Conservation (phyloP, 345 rosid species). For the Clausena lansium region DNA sequence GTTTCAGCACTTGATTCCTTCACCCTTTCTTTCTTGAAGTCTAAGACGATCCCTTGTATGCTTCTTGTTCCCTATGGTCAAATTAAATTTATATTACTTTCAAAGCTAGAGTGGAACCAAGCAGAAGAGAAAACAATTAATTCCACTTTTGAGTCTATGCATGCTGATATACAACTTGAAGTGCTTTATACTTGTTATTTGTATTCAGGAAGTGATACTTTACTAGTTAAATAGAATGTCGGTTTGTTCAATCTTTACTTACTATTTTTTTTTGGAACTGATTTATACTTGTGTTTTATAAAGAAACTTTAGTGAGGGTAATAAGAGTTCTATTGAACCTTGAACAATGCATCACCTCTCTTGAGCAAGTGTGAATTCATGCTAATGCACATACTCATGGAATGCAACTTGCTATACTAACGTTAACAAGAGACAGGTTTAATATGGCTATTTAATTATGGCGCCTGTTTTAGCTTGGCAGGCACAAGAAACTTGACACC, state of each 20-base stretch:
- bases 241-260: neutral
- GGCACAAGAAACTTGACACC: neutral
- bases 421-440: neutral
- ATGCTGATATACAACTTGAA: neutral
- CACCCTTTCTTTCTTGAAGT: constrained; percentile 22
- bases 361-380: neutral
- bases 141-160: neutral
- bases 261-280: neutral
- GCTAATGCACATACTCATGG: neutral
- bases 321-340: neutral
- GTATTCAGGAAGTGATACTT: neutral
- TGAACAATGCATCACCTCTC: neutral
- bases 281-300: neutral
- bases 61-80: constrained; percentile 42
- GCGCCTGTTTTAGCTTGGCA: neutral
- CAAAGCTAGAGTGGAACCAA: neutral
- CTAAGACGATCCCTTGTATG: constrained; percentile 46
- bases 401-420: neutral
- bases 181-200: neutral
- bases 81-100: neutral
- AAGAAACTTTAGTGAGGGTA: neutral
- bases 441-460: neutral
- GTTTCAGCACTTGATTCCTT: constrained; percentile 11
- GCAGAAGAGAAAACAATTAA: neutral
- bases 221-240: neutral